Conservation (phyloP, 805 yeast species). For the Metschnikowia chrysomelidarum region DNA sequence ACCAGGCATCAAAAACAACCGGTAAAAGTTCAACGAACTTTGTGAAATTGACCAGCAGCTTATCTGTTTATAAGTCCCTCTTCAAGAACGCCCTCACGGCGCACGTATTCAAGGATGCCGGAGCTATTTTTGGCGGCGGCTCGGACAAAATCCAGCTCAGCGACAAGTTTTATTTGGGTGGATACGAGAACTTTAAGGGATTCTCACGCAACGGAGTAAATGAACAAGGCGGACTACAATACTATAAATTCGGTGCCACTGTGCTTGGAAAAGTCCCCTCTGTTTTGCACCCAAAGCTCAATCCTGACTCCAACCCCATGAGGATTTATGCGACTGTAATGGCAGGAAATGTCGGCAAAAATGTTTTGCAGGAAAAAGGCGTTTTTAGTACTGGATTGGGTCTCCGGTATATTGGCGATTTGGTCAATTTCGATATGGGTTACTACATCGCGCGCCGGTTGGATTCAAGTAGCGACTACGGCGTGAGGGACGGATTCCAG, state of each 20-base stretch:
- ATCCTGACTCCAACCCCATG: slow-evolving; percentile 32
- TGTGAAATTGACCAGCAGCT: slow-evolving; percentile 33
- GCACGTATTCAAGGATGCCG: slow-evolving; percentile 50
- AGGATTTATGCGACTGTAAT: slow-evolving; percentile 59
- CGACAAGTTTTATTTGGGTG: slow-evolving; percentile 85
- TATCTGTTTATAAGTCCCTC: slow-evolving; percentile 40
- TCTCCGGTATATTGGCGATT: slow-evolving; percentile 34
- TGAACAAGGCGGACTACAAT: slow-evolving; percentile 70
- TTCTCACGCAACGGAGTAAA: slow-evolving; percentile 68
- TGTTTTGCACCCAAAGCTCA: slow-evolving; percentile 25
- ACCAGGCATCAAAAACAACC: slow-evolving; percentile 27
- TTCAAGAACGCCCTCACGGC: slow-evolving; percentile 48
- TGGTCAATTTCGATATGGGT: slow-evolving; percentile 44
- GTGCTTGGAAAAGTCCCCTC: slow-evolving; percentile 59
- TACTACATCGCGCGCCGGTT: slow-evolving; percentile 31
- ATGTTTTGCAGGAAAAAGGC: slow-evolving; percentile 24
- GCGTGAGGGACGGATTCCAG: slow-evolving; percentile 39
- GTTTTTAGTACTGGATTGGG: slow-evolving; percentile 37
- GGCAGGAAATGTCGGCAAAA: slow-evolving; percentile 56
- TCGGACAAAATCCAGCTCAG: slow-evolving; percentile 50
- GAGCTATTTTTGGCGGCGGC: slow-evolving; percentile 45
- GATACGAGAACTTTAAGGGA: slow-evolving; percentile 69
- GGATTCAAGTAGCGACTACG: slow-evolving; percentile 19
- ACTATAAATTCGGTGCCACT: slow-evolving; percentile 54
- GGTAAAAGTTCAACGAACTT: slow-evolving; percentile 24